Conservation (phyloP, 768 basidiomycete genomes). For the Suillus decipiens region DNA sequence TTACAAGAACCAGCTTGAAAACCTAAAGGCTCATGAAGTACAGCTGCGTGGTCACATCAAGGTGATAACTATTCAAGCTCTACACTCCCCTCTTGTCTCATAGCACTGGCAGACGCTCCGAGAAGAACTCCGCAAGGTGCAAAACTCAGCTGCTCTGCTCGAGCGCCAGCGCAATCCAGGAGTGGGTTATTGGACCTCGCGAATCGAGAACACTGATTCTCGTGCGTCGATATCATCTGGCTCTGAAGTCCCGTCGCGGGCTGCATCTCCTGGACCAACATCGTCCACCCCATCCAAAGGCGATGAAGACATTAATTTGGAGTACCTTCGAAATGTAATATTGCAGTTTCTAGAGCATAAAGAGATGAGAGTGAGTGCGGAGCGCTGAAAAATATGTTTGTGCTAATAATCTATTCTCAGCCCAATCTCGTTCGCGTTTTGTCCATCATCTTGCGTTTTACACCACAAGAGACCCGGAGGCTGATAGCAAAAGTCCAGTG, state of each 20-base stretch:
- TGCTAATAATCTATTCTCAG: slow-evolving; percentile 37
- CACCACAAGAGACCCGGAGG: slow-evolving; percentile 90
- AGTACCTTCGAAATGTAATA: slow-evolving; percentile 95
- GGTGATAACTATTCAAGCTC: slow-evolving; percentile 40
- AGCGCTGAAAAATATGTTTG: not conserved
- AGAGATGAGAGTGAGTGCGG: slow-evolving; percentile 85
- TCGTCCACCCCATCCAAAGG: slow-evolving; percentile 36
- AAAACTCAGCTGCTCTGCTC: slow-evolving; percentile 86
- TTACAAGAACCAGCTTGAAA: slow-evolving; percentile 72
- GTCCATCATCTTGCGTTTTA: slow-evolving; percentile 91
- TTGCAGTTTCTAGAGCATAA: slow-evolving; percentile 98
- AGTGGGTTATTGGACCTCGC: slow-evolving; percentile 85
- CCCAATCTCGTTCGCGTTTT: slow-evolving; percentile 90
- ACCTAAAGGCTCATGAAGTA: slow-evolving; percentile 65
- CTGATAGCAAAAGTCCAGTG: slow-evolving; percentile 81
- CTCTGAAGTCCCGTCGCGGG: slow-evolving; percentile 42
- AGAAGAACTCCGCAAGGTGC: slow-evolving; percentile 94
- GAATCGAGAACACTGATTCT: slow-evolving; percentile 35
- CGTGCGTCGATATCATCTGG: slow-evolving; percentile 44
- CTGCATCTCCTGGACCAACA: slow-evolving; percentile 37
- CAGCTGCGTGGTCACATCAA: slow-evolving; percentile 79
- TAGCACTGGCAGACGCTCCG: slow-evolving; percentile 66
- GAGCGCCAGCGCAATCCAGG: slow-evolving; percentile 93
- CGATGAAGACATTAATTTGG: slow-evolving; percentile 93
- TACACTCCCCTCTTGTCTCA: slow-evolving; percentile 12